Conservation (phyloP, 129 eudicot species). For the Chrysanthemum lavandulifolium region DNA sequence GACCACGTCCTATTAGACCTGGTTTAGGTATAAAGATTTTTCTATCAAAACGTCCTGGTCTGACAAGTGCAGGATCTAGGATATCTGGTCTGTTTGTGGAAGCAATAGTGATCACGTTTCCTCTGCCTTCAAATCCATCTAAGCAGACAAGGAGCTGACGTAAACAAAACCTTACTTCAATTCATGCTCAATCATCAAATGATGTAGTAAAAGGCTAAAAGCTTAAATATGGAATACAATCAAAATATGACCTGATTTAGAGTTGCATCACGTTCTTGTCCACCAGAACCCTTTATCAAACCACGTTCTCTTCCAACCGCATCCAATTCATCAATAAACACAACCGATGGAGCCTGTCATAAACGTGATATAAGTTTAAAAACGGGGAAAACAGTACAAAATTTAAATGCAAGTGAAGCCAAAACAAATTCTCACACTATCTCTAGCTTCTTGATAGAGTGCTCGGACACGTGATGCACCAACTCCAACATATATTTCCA, state of each 20-base stretch:
- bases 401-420: constrained; percentile 1
- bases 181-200: constrained; percentile 8
- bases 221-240: neutral
- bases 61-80: constrained; percentile 91
- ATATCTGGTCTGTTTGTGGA: constrained; percentile 98
- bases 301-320: constrained; percentile 99
- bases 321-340: constrained; percentile 96
- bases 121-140: constrained; percentile 99
- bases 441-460: constrained; percentile 94
- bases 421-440: constrained; percentile 49
- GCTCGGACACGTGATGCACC: constrained; percentile 99
- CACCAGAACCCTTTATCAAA: constrained; percentile 92
- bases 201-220: no score
- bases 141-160: constrained; percentile 89
- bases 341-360: constrained; percentile 92
- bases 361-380: neutral
- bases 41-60: constrained; percentile 96
- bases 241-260: constrained; percentile 72
- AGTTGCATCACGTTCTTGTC: constrained; percentile 99
- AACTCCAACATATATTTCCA: constrained; percentile 96
- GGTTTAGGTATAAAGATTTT: constrained; percentile 89
- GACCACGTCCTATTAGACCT: constrained; percentile 72
- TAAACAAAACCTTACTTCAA: constrained; percentile 18
- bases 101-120: constrained; percentile 95
- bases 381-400: neutral